A percentile compares a stretch with the other conserved stretches of the same genome.
Conservation (phyloP, 208 protist species). For the Crithidia sp. region DNA sequence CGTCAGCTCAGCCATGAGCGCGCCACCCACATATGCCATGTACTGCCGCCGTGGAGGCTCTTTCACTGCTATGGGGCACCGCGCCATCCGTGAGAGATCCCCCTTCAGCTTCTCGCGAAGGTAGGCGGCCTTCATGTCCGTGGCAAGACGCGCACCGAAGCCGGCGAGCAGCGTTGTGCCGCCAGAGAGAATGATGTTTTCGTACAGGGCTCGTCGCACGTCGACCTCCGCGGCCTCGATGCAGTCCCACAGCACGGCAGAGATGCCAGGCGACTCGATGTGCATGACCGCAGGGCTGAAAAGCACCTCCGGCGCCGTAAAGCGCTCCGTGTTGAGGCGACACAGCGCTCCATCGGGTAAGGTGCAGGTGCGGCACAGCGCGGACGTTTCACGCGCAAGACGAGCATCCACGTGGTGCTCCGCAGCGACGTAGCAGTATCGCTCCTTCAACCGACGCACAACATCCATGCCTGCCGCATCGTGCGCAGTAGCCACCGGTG, state of each 20-base stretch:
- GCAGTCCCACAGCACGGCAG: conserved; percentile 93
- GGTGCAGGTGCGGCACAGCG: conserved; percentile 54
- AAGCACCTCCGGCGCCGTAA: conserved; percentile 94
- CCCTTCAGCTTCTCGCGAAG: conserved; percentile 91
- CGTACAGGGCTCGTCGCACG: conserved; percentile 90
- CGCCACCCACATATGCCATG: conserved; percentile 98
- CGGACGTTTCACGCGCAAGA: conserved; percentile 82
- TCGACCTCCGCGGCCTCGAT: conserved; percentile 89
- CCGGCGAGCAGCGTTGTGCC: conserved; percentile 98
- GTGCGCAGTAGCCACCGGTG: not conserved
- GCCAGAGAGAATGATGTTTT: conserved; percentile 97
- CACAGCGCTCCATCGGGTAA: conserved; percentile 95
- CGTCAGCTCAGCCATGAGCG: conserved; percentile 96
- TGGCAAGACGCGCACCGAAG: conserved; percentile 94
- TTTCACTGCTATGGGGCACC: conserved; percentile 94
- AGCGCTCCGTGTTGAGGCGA: conserved; percentile 92
- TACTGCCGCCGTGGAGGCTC: conserved; percentile 97
- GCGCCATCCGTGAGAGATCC: conserved; percentile 54
- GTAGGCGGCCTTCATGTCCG: conserved; percentile 94
- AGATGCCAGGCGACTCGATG: conserved; percentile 89
- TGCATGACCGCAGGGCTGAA: conserved; percentile 96
- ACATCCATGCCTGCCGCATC: conserved; percentile 75
- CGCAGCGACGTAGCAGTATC: conserved; percentile 87
- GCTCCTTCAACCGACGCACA: conserved; percentile 95
- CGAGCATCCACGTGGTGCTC: conserved; percentile 92